Evolutionary conservation across 768 basidiomycete species (phyloP).

Genomic region (Macrolepiota fuliginosa): DNA sequence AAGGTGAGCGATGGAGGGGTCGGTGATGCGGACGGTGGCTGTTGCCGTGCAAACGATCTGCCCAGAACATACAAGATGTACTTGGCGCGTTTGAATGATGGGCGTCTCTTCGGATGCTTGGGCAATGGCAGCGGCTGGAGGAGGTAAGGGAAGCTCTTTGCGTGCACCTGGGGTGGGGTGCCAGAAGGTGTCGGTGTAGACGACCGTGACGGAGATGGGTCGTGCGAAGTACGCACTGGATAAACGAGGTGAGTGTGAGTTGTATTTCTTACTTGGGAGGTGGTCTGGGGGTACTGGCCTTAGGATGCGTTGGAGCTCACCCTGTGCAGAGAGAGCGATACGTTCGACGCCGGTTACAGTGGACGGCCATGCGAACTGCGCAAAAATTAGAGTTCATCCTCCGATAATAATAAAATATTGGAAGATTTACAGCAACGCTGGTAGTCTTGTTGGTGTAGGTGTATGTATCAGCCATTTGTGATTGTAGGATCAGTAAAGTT

Average conservation of each 20-base stretch:
- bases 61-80: constrained; percentile 50
- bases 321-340: no score
- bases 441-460: constrained; percentile 44
- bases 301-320: not conserved
- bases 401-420: not conserved
- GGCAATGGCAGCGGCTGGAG: no score
- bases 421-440: constrained; percentile 25
- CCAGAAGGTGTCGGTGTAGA: not conserved
- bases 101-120: no score
- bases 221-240: not conserved
- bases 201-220: not conserved
- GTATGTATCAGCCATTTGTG: constrained; percentile 33
- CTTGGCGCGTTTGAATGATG: no score
- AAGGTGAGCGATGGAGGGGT: constrained; percentile 51
- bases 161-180: not conserved
- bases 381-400: not conserved
- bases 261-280: not conserved
- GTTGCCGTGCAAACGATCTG: constrained; percentile 62
- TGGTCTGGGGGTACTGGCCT: not conserved
- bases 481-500: constrained; percentile 16
- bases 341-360: constrained; percentile 58
- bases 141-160: constrained; percentile 87
- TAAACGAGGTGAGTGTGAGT: not conserved
- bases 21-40: constrained; percentile 60
- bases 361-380: constrained; percentile 52